Evolutionary conservation across 1,139 yeast species (phyloP).

Genomic region (Nakaseomyces nivariensis): DNA sequence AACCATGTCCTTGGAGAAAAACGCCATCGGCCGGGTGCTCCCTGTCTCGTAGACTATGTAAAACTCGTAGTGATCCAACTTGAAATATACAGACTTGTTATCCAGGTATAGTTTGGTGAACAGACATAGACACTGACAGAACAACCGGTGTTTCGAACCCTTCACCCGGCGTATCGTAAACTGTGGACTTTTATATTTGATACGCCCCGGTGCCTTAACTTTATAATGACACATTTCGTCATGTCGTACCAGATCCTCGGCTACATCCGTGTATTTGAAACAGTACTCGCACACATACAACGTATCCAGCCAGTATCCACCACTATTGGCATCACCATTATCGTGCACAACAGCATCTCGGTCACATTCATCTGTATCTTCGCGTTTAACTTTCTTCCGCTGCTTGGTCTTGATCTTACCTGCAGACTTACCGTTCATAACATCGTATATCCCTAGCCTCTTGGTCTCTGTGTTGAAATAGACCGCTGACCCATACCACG

Average conservation of each 20-base stretch:
- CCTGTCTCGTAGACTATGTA: conserved; percentile 54
- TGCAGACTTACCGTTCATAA: not conserved
- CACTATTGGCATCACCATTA: not conserved
- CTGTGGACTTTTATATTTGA: conserved; percentile 54
- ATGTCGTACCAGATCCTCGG: conserved; percentile 36
- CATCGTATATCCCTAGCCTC: conserved; percentile 21
- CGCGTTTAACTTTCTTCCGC: not conserved
- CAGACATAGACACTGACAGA: conserved; percentile 72
- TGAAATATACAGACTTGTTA: conserved; percentile 78
- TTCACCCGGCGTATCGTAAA: conserved; percentile 53
- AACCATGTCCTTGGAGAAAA: conserved; percentile 76
- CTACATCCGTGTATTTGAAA: conserved; percentile 60
- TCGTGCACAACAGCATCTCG: not conserved
- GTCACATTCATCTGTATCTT: not conserved
- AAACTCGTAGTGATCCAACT: conserved; percentile 70
- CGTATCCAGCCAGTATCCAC: conserved; percentile 44
- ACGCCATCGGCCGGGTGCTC: conserved; percentile 60
- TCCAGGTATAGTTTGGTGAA: conserved; percentile 87
- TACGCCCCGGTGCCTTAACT: conserved; percentile 48
- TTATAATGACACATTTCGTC: conserved; percentile 37
- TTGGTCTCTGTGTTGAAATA: conserved; percentile 40
- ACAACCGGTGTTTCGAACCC: conserved; percentile 54
- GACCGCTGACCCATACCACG: conserved; percentile 85
- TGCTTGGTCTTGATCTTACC: not conserved
- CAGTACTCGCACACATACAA: conserved; percentile 72